Percentiles rank a stretch among this genome's conserved stretches.
These are phyloP conservation scores for Prasinococcaceae sp. DNA, from an alignment of 139 green algal genomes.

Conservation along the genomic window DNA sequence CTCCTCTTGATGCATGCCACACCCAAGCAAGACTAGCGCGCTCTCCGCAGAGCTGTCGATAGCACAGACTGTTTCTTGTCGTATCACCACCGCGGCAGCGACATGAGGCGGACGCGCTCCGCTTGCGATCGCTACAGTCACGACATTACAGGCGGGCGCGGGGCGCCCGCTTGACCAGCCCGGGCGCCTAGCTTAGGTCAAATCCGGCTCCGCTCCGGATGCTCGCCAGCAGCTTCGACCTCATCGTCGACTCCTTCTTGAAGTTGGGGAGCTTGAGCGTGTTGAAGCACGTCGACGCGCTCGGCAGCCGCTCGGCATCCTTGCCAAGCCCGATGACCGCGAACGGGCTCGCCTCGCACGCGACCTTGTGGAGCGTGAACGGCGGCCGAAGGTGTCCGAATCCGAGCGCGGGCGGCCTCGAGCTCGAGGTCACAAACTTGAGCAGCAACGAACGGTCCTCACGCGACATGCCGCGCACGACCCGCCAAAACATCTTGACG, in stretches of 20 bases:
- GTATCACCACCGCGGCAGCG: too few species aligned
- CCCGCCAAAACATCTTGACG: conserved; percentile 71
- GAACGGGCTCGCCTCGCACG: not conserved
- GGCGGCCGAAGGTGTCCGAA: conserved; percentile 74
- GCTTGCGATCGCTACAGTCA: too few species aligned
- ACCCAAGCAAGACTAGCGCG: too few species aligned
- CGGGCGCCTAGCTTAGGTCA: too few species aligned
- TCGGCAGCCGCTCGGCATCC: conserved; percentile 68
- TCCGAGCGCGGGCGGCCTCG: conserved; percentile 68
- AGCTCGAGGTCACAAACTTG: conserved; percentile 74
- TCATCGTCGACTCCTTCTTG: conserved; percentile 27
- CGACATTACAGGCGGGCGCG: too few species aligned
- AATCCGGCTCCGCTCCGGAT: conserved; percentile 55
- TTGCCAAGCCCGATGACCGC: conserved; percentile 2
- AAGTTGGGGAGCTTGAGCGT: conserved; percentile 91
- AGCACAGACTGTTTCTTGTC: too few species aligned
- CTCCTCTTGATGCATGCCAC: too few species aligned
- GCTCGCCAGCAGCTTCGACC: conserved; percentile 71
- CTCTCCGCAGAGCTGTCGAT: too few species aligned
- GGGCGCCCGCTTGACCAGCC: too few species aligned
- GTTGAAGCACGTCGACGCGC: conserved; percentile 83
- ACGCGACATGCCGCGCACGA: conserved; percentile 5
- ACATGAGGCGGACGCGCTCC: too few species aligned
- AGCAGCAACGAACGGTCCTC: conserved; percentile 41
- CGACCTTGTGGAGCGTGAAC: conserved; percentile 52